Evolutionary conservation across 1,139 yeast genomes (phyloP), one percentile per base, ranked within the genome.

Genomic region (Schwanniomyces etchellsii): DNA sequence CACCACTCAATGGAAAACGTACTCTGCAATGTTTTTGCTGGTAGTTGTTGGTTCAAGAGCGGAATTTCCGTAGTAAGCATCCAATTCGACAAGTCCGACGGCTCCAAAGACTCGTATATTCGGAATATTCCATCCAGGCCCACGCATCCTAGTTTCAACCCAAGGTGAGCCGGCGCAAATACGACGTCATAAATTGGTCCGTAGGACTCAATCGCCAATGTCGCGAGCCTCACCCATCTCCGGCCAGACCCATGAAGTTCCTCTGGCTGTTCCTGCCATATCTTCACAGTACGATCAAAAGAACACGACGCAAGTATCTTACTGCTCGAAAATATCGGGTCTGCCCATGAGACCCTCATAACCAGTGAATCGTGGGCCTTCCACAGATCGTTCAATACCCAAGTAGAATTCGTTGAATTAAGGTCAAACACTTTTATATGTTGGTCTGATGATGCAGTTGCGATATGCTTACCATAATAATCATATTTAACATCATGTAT

Each of bases 1-100:
- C 97, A 88, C 98, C 98, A 91, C 30, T 86, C 80, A 23, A 91
- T 60, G 20, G 88, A 77, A 51, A 89, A 91, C 46, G 88, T 85
- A 35, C 93, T 79, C 53, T 89, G 97, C 36, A 86, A 60, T 44
- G 84, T 85, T 28, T 81, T 75, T 1, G 91, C 89, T 0, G 93
- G 93, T 17, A 67, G 47, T 40, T 55, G 67, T 57, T 52, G 66
- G 27, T 65, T 70, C 35, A 85, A 60, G n/a, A 86, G 75, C 9
- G 76, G 70, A 14, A 81, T 63, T 54, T 88, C 96, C 6, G 80
- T 68, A 5, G 86, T 73, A 24, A 83, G 55, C 1, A 82, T 74
- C 98, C 98, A 91, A 34, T 73, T 75, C 27, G 83, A 67, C 44
- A 89, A 62, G 50, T 86, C 91, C 18, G 88, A 75, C 0, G 97